phyloP scores from a whole-genome alignment of 2,329 filamentous ascomycete genomes.

The Neopestalotiopsis clavispora region DNA sequence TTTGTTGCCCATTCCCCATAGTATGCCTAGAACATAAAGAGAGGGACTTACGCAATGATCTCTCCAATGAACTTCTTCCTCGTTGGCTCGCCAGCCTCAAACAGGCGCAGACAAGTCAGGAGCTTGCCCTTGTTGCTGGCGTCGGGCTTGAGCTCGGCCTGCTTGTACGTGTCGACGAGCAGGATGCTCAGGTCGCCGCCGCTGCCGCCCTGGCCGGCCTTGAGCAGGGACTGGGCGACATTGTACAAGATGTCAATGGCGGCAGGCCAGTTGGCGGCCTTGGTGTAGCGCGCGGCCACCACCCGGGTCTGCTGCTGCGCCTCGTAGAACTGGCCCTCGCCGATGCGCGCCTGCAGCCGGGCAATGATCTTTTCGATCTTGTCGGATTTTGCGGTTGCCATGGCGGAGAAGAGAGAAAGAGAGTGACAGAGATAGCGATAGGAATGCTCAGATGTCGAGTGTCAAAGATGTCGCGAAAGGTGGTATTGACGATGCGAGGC shows the following conservation, averaged over 20 bases:
- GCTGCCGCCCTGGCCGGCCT: slow-evolving; percentile 91
- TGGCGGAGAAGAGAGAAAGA: background rate
- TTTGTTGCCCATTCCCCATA: background rate
- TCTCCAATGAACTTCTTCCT: slow-evolving; percentile 91
- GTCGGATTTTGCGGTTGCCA: slow-evolving; percentile 38
- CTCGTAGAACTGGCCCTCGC: slow-evolving; percentile 94
- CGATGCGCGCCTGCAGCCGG: slow-evolving; percentile 82
- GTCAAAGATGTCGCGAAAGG: background rate
- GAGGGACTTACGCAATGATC: slow-evolving; percentile 68
- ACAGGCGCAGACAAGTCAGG: slow-evolving; percentile 79
- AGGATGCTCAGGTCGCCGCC: slow-evolving; percentile 89
- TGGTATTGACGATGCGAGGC: background rate
- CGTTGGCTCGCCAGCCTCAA: slow-evolving; percentile 83
- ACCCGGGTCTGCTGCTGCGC: slow-evolving; percentile 98
- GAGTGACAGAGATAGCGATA: background rate
- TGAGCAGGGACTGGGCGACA: slow-evolving; percentile 84
- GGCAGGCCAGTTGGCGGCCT: slow-evolving; percentile 80
- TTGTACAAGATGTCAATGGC: slow-evolving; percentile 86
- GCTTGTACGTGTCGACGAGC: slow-evolving; percentile 88
- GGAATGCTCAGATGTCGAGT: background rate
- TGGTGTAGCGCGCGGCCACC: slow-evolving; percentile 91
- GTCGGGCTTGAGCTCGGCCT: slow-evolving; percentile 80
- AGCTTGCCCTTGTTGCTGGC: slow-evolving; percentile 75
- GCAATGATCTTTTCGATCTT: slow-evolving; percentile 63
- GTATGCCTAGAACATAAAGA: too few species aligned